A percentile compares a stretch with the other conserved stretches of the same genome.
Evolutionary conservation across 441 rosid species (phyloP).

Genomic region (Arabidopsis lyrata): DNA sequence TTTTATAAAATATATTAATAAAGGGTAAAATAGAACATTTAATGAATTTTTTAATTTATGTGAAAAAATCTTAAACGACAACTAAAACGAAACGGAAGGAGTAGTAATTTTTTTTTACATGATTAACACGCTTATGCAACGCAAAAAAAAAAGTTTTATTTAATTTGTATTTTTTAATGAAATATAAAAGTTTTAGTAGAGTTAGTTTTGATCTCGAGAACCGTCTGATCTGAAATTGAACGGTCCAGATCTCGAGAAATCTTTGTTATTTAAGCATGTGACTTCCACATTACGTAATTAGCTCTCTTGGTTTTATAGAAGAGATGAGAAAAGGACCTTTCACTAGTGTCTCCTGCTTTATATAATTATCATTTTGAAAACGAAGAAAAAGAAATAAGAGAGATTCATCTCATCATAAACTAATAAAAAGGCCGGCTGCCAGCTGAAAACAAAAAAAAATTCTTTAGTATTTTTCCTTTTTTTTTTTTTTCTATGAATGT

Average conservation of each 20-base stretch:
- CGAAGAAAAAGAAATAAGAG: not conserved
- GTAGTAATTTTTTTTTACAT: not conserved
- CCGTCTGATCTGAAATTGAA: conserved; percentile 13
- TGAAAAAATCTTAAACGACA: no score
- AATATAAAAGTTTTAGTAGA: no score
- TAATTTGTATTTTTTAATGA: no score
- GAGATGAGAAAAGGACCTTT: conserved; percentile 29
- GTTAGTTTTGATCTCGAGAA: no score
- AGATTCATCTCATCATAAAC: not conserved
- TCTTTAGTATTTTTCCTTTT: not conserved
- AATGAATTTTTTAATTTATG: no score
- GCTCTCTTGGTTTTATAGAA: conserved; percentile 14
- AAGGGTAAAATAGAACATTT: no score
- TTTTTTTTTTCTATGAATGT: no score
- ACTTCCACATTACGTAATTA: conserved; percentile 35
- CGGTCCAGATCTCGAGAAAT: conserved; percentile 36
- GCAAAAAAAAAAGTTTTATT: not conserved
- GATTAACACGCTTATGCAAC: not conserved
- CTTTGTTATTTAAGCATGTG: conserved; percentile 22
- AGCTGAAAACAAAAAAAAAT: not conserved
- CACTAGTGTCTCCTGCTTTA: conserved; percentile 18
- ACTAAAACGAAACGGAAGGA: no score
- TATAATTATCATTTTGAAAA: not conserved
- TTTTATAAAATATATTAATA: no score
- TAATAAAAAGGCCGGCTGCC: not conserved